Evolutionary conservation across 2,329 filamentous ascomycete species (phyloP), one percentile per base, ranked within the genome.

Genomic region (Alternaria solani): DNA sequence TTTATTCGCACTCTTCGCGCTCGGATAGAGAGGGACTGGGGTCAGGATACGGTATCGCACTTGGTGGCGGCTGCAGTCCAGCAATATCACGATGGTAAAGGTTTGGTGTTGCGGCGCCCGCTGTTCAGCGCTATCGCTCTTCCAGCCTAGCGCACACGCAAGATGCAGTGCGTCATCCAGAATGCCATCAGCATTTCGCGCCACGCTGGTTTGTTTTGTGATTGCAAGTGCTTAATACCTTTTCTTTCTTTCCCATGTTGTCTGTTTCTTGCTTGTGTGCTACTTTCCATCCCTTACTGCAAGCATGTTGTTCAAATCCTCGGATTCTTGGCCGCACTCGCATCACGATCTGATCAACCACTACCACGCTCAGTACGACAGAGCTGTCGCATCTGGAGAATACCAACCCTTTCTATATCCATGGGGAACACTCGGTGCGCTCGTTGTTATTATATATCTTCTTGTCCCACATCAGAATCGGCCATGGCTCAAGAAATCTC

Each of bases 401-500:
- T 79, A 74, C 23, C 63, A 77, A 36, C 81, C 81, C 4, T 81
- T 83, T 59, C 57, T 81, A 2, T 83, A 82, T 57, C 82, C 82
- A 1, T 82, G 76, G 71, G 76, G 73, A 8, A 69, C 73, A 0
- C 43, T 81, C 2, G 81, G 81, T 14, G 75, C 78, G 1, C 66
- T 75, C 4, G 41, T 81, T 0, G 75, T 84, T 7, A 70, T 87
- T n/a, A 55, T 81, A 11, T 85, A 85, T 56, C 78, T 88, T 16
- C 72, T 86, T 7, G 75, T 87, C 53, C 82, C 84, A n/a, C 81
- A 83, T 61, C 76, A 76, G 42, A 75, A 76, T 30, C 77, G 76
- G 25, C 72, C 74, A 46, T 73, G 76, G 57, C 72, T 83, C 2
- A 67, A 64, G 49, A 80, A 77, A 54, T 69, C 80, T 20, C 81